Base-by-base conservation (phyloP, 1,139 yeast genomes). In the Maudiozyma humilis region DNA sequence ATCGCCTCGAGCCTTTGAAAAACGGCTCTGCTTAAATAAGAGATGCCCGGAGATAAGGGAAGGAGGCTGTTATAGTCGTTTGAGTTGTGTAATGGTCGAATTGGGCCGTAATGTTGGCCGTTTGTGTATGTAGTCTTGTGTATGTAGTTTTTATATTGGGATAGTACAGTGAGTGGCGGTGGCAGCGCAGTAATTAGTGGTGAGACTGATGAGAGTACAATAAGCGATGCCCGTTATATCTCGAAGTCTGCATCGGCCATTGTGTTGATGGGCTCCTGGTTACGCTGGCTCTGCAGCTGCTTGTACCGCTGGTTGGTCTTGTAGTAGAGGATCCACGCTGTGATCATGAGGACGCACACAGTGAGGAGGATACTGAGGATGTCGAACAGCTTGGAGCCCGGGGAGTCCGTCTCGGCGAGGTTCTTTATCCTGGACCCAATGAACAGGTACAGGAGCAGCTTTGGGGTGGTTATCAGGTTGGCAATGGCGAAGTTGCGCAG, bases 381-480 rank as follows among this genome's bases (percentile, higher is more conserved):
- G 59, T 88, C 93, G 12, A 84, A 68, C 20, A 82, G 42, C 55
- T 75, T 76, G 4, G 82, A 68, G 2, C 72, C 60, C 2, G 70
- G 54, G 34, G 79, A 75, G 44, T 75, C 72, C 4, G 75, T 69
- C 45, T 76, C 76, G 1, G 95, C 93, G 44, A 91, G 67, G 43
- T 75, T 76, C 47, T 81, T 84, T 36, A 91, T 62, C 49, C 88
- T 78, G 43, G 79, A 75, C 3, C 97, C 98, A 39, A 88, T 76
- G 59, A 87, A 89, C 6, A 86, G 67, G 57, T 84, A 89, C 46
- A 87, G 70, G 32, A 86, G 61, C 48, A 85, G 67, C 60, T 91
- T 89, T 2, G 97, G 97, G 0, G 94, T 76, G 1, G 95, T 79
- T 23, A 85, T 59, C 0, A 78, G 54, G 14, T 91, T 82, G 1